Base-by-base conservation (phyloP, 202 grass and related monocot genomes). In the Eragrostis tef region DNA sequence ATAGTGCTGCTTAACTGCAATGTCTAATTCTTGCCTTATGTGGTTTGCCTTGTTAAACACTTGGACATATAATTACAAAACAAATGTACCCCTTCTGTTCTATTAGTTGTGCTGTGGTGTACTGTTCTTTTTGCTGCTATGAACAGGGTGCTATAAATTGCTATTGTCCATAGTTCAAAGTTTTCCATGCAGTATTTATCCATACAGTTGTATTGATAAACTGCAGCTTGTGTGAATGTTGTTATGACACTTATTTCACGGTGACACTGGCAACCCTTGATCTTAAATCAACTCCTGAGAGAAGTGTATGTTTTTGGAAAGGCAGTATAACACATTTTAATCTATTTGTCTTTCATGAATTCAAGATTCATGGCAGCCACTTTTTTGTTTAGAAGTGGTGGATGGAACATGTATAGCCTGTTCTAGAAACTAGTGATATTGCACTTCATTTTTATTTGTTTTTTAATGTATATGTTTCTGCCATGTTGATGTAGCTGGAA, bases 401-500 rank as follows among this genome's bases (percentile, higher is more conserved):
- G 22, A 54, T 71, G 19, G 47, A 79, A 22, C 73, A 50, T 70
- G 45, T 49, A 11, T 64, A 65, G 44, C 19, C 34, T 53, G 24
- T 43, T 19, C 15, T 34, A 48, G 20, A 42, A 67, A 64, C 15
- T 34, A 73, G 34, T 73, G 53, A 22, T 58, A 6, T 53, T 9
- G 34, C 48, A 62, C 42, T 75, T 84, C 19, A 70, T 60, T 80
- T 19, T 65, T 48, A 39, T 39, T 39, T 39, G 34, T 83, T 76
- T 80, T 67, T 44, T 76, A 56, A 85, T 34, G 51, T 52, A 43
- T 71, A 20, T 41, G 63, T 73, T 80, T 50, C 6, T 83, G 11
- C 67, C 24, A 54, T 85, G 72, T 46, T 78, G 26, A 73, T 86
- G 43, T 78, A 98, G 95, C 78, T 98, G 83, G 92, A 98, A 64